Base-by-base conservation (phyloP, 768 basidiomycete species). In the Boletales sp. region DNA sequence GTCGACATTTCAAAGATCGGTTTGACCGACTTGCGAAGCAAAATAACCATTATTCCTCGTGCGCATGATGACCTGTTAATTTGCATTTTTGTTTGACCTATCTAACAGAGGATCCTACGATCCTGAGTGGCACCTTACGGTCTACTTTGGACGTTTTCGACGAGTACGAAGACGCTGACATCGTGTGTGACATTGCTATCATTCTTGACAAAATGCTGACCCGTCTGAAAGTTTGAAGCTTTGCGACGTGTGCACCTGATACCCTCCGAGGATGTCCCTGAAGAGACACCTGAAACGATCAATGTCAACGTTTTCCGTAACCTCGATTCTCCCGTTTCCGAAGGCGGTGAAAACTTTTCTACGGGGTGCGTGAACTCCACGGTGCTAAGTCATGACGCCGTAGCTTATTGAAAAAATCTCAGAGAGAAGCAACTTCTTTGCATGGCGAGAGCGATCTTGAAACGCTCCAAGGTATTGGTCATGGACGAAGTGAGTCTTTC, bases 291-390 rank as follows among this genome's bases (percentile, higher is more conserved):
- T 7, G 66, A 76, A 8, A 72, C 67, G 14, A 69, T 88, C 49
- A 92, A 92, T 53, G 73, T 63, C 30, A 92, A 92, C 51, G 79
- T 88, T 4, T 90, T 90, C 78, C 79, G 84, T 17, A 80, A 84
- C 58, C 71, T 90, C 7, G 87, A 91, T 53, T 86, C 83, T 0
- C 57, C 75, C 8, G 86, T 90, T 3, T 84, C 85, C 1, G 90
- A 94, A 70, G 88, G 87, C 2, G 90, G 89, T 15, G 92, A 94
- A 17, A 94, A 93, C 70, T 93, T 94, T 64, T 90, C 87, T 0
- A 86, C 87, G 8, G 88, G 87, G 86, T 87, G 50, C 41, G 75
- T 63, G 25, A 28, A 2, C 46, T 38, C 45, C 1, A 2, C 25
- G 10, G n/a, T 31, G 28, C n/a, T 8, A 14, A 40, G 11, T 19